A percentile compares a stretch with the other conserved stretches of the same genome.
Conservation (phyloP, 106 monocot species). For the Dioscorea dumetorum region DNA sequence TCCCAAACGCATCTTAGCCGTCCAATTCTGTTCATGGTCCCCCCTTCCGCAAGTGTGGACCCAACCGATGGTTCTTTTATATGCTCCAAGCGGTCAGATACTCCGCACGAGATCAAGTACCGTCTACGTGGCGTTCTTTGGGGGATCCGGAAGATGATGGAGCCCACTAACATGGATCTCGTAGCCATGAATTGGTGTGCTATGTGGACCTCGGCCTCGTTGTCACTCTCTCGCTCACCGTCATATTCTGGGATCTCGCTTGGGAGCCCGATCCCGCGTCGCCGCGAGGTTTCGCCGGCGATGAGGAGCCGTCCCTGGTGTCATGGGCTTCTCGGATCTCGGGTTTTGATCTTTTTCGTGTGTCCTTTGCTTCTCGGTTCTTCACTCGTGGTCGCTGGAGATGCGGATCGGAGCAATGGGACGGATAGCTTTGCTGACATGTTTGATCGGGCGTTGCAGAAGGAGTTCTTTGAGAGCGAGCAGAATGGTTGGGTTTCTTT, state of each 20-base stretch:
- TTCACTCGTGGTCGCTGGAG: conserved; percentile 6
- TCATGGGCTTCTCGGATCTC: neutral
- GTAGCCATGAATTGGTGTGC: no score
- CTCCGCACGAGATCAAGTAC: no score
- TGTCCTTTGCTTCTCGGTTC: neutral
- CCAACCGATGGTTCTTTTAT: no score
- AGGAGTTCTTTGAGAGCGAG: conserved; percentile 97
- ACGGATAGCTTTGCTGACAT: conserved; percentile 80
- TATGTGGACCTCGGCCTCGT: no score
- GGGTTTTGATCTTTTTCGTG: neutral
- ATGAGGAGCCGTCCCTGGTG: conserved; percentile 1
- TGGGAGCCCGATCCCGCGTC: neutral
- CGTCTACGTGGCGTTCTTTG: no score
- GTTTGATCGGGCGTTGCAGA: conserved; percentile 94
- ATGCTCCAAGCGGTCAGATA: no score
- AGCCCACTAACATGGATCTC: no score
- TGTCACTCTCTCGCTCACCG: neutral
- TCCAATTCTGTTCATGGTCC: no score
- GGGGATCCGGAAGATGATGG: no score
- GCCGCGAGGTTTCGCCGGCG: neutral
- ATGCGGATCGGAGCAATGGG: conserved; percentile 4
- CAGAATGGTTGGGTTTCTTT: conserved; percentile 64
- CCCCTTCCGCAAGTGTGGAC: no score
- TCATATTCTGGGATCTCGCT: neutral
- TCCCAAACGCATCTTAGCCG: no score